Evolutionary conservation across 176 grass and related monocot genomes (phyloP).

Genomic region (Ampelocalamus luodianensis): DNA sequence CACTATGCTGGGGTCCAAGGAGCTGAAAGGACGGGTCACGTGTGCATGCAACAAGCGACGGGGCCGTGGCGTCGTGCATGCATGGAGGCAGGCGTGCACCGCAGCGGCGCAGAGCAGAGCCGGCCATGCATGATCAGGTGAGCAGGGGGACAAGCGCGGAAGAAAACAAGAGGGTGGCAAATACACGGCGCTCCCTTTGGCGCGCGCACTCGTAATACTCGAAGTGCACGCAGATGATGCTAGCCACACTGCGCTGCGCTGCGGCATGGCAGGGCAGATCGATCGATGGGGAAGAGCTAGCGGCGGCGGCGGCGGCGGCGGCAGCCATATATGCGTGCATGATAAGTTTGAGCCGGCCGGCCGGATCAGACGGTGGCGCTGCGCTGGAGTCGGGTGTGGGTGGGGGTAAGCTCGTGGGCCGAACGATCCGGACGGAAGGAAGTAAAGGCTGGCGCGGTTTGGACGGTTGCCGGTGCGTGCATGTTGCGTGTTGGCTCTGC

Average conservation of each 20-base stretch:
- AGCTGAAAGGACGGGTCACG: slow-evolving; percentile 30
- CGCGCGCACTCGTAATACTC: neutral
- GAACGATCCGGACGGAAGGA: neutral
- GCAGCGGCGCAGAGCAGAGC: neutral
- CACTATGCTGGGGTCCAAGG: neutral
- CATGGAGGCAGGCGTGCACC: neutral
- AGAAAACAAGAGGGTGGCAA: slow-evolving; percentile 38
- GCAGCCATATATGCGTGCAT: neutral
- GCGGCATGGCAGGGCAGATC: neutral
- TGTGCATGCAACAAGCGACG: neutral
- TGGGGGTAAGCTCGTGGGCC: neutral
- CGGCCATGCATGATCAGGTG: slow-evolving; percentile 27
- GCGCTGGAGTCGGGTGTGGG: neutral
- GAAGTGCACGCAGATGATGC: neutral
- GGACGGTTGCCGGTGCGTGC: slow-evolving; percentile 1
- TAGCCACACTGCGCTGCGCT: neutral
- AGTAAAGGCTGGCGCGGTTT: neutral
- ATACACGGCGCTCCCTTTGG: slow-evolving; percentile 30
- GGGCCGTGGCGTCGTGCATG: neutral
- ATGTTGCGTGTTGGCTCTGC: slow-evolving; percentile 29
- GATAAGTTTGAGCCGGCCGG: neutral
- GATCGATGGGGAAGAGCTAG: neutral
- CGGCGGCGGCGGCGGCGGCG: neutral
- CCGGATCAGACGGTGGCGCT: neutral
- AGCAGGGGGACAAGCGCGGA: slow-evolving; percentile 35